Evolutionary conservation across 768 basidiomycete species (phyloP).

Genomic region (Ramaria sp.): DNA sequence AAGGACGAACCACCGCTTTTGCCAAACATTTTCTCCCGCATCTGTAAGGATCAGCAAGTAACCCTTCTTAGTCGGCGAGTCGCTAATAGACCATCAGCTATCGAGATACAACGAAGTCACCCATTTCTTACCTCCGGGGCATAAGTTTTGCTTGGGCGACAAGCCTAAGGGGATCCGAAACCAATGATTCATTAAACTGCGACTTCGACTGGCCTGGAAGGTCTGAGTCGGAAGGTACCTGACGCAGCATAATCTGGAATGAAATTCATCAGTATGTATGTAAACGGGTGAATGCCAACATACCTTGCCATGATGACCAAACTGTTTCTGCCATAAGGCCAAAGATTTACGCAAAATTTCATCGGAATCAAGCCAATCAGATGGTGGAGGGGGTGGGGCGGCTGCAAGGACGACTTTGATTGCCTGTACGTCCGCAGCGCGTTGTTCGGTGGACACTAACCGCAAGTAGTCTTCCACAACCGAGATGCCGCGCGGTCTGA

Average conservation of each 20-base stretch:
- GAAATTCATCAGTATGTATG: constrained; percentile 11
- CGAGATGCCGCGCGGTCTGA: constrained; percentile 83
- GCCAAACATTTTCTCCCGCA: constrained; percentile 74
- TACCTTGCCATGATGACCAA: constrained; percentile 70
- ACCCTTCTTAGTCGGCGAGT: constrained; percentile 78
- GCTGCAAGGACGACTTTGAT: constrained; percentile 60
- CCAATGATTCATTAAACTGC: constrained; percentile 25
- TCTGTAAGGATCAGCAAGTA: constrained; percentile 71
- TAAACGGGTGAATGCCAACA: constrained; percentile 15
- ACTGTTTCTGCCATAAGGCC: constrained; percentile 73
- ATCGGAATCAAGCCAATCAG: constrained; percentile 31
- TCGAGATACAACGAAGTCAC: neutral
- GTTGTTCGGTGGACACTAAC: constrained; percentile 58
- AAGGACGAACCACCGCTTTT: constrained; percentile 77
- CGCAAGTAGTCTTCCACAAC: constrained; percentile 80
- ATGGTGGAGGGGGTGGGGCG: constrained; percentile 23
- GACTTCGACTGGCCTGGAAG: constrained; percentile 21
- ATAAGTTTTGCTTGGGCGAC: constrained; percentile 64
- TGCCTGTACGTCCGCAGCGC: constrained; percentile 84
- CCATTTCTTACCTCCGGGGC: constrained; percentile 50
- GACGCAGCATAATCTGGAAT: constrained; percentile 67
- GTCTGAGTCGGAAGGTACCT: constrained; percentile 54
- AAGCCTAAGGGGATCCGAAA: constrained; percentile 50
- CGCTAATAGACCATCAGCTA: constrained; percentile 32
- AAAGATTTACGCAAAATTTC: constrained; percentile 56